Evolutionary conservation across 768 basidiomycete genomes (phyloP).

Genomic region (Epithele typhae): DNA sequence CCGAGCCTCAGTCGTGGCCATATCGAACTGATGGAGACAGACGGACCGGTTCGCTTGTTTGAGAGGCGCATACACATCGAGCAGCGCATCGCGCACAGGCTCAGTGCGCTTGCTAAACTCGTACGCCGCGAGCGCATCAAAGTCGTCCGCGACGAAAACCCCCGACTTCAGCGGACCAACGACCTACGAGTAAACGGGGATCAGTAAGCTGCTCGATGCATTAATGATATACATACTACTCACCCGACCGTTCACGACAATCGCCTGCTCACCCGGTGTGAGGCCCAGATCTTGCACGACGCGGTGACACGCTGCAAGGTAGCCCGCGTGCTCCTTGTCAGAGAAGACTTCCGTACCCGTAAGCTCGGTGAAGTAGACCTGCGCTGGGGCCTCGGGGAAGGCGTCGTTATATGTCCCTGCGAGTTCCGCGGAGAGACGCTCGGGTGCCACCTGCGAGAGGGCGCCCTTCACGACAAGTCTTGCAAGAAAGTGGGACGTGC

Average conservation of each 20-base stretch:
- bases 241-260: conserved; percentile 85
- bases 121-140: conserved; percentile 63
- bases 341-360: conserved; percentile 28
- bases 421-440: conserved; percentile 37
- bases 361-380: conserved; percentile 23
- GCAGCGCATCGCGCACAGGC: conserved; percentile 64
- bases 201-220: no score
- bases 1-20: no score
- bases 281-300: conserved; percentile 56
- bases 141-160: conserved; percentile 68
- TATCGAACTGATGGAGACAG: no score
- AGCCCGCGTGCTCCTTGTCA: conserved; percentile 38
- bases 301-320: conserved; percentile 39
- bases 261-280: conserved; percentile 51
- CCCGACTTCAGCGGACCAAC: conserved; percentile 64
- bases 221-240: no score
- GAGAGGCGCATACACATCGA: conserved; percentile 34
- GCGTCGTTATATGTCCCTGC: no score
- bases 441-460: conserved; percentile 37
- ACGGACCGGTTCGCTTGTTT: neutral
- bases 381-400: no score
- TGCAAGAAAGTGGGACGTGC: conserved; percentile 43
- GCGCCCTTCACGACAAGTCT: conserved; percentile 41
- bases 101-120: conserved; percentile 69
- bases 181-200: conserved; percentile 62